These are phyloP conservation scores for Tetrapisispora phaffii DNA, from an alignment of 805 yeast species.

Conservation along the genomic window DNA sequence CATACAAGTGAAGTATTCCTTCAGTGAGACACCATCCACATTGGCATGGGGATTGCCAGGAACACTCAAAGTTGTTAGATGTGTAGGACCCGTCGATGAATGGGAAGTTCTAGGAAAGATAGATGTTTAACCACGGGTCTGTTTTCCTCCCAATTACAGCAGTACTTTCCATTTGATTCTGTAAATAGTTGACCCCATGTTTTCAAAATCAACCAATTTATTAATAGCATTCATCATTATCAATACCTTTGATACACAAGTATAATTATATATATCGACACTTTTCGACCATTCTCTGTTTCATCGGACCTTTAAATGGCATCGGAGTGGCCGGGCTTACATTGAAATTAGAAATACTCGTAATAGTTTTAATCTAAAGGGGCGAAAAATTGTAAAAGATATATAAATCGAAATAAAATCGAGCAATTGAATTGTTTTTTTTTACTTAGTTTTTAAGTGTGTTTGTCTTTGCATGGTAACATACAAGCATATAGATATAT, in stretches of 20 bases:
- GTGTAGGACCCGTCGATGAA: constrained; percentile 61
- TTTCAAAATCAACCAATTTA: too few species aligned
- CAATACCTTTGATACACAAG: too few species aligned
- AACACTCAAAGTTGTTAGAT: constrained; percentile 48
- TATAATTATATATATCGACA: neutral
- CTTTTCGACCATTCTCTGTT: neutral
- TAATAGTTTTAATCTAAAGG: neutral
- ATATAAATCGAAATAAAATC: neutral
- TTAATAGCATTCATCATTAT: too few species aligned
- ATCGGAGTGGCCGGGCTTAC: neutral
- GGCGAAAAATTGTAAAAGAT: neutral
- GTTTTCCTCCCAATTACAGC: too few species aligned
- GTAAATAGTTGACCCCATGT: too few species aligned
- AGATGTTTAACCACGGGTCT: constrained; percentile 30
- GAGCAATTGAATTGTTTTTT: neutral
- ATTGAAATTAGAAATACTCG: neutral
- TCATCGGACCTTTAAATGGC: neutral
- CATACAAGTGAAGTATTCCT: constrained; percentile 18
- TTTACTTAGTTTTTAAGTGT: neutral
- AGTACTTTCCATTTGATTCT: too few species aligned
- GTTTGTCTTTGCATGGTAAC: too few species aligned
- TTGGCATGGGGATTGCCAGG: constrained; percentile 58
- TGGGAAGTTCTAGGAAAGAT: constrained; percentile 55
- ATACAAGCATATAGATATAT: too few species aligned
- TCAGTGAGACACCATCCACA: constrained; percentile 10